These are phyloP conservation scores for Lachnellula cervina DNA, from an alignment of 2,329 filamentous ascomycete genomes.

Conservation along the genomic window DNA sequence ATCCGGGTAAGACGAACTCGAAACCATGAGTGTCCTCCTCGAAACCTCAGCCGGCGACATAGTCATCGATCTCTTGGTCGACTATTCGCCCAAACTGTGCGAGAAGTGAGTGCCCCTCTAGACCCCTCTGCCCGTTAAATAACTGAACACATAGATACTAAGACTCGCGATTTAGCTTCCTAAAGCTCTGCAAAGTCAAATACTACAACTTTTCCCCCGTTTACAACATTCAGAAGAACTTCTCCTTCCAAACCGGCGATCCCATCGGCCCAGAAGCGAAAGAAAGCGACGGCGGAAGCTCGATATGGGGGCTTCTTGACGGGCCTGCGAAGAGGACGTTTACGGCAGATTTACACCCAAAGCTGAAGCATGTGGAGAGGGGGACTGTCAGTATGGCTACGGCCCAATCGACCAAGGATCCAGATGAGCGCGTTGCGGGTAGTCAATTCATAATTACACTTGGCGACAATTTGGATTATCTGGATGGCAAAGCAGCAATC, in stretches of 20 bases:
- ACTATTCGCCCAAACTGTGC: constrained; percentile 85
- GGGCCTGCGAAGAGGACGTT: constrained; percentile 71
- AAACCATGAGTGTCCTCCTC: constrained; percentile 80
- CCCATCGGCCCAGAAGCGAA: constrained; percentile 80
- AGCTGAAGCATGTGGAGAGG: constrained; percentile 81
- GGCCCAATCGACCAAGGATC: constrained; percentile 66
- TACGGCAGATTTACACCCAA: constrained; percentile 76
- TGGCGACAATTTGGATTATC: constrained; percentile 80
- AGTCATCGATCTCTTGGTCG: constrained; percentile 85
- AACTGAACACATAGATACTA: constrained; percentile 51
- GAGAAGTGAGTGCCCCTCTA: constrained; percentile 70
- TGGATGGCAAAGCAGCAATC: constrained; percentile 90
- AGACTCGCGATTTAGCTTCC: constrained; percentile 63
- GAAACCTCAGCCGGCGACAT: constrained; percentile 93
- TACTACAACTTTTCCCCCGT: constrained; percentile 98
- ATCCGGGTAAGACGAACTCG: neutral
- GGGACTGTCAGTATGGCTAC: constrained; percentile 99
- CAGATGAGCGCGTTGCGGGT: constrained; percentile 74
- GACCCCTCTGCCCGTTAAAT: constrained; percentile 18
- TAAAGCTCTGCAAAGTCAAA: constrained; percentile 98
- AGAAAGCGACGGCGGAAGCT: constrained; percentile 86
- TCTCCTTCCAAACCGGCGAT: constrained; percentile 94
- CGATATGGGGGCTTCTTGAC: constrained; percentile 82
- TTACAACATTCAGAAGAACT: constrained; percentile 88
- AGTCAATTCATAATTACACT: constrained; percentile 95